These are phyloP conservation scores for Kwoniella shandongensis DNA, from an alignment of 768 basidiomycete species.

Conservation along the genomic window DNA sequence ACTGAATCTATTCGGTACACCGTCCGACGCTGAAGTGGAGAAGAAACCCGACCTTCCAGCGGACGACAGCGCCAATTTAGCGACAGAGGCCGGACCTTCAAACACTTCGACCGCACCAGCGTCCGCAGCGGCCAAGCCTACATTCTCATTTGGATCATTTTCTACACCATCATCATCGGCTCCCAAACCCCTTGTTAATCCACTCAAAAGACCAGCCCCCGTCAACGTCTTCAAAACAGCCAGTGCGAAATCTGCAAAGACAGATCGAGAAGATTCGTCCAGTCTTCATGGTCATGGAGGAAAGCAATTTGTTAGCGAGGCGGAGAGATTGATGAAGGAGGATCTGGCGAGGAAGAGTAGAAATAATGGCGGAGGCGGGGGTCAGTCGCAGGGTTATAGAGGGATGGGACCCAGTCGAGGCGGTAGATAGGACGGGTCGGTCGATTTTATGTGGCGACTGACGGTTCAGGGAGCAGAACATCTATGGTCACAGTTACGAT, in stretches of 20 bases:
- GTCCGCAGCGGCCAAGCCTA: slow-evolving; percentile 1
- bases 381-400: slow-evolving; percentile 26
- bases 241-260: slow-evolving; percentile 48
- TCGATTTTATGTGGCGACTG: too few relatives aligned
- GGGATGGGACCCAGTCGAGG: slow-evolving; percentile 40
- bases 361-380: slow-evolving; percentile 17
- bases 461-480: too few relatives aligned
- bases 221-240: slow-evolving; percentile 61
- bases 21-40: background rate
- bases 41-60: background rate
- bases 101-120: background rate
- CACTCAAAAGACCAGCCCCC: slow-evolving; percentile 48
- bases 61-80: background rate
- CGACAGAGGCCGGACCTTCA: background rate
- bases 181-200: slow-evolving; percentile 28
- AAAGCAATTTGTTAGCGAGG: slow-evolving; percentile 71
- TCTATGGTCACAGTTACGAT: too few relatives aligned
- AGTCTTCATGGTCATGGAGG: too few relatives aligned
- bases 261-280: slow-evolving; percentile 1
- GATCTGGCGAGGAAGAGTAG: slow-evolving; percentile 78
- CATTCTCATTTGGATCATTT: slow-evolving; percentile 20
- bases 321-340: slow-evolving; percentile 81
- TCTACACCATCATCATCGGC: slow-evolving; percentile 22
- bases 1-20: slow-evolving; percentile 28
- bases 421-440: slow-evolving; percentile 9